Base-by-base conservation (phyloP, 2,329 filamentous ascomycete species). In the Arthroderma uncinatum region DNA sequence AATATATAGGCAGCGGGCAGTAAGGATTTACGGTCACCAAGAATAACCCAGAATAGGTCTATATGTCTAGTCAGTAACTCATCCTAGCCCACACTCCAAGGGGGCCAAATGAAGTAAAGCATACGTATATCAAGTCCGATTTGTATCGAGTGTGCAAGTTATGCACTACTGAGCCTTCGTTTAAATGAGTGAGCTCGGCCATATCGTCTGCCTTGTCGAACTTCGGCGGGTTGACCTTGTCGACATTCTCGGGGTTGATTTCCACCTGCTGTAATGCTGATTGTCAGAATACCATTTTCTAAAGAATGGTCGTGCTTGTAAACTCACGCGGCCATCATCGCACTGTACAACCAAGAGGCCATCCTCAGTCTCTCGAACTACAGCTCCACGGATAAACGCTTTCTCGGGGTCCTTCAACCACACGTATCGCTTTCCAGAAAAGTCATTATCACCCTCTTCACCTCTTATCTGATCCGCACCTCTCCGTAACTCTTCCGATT, bases 151-250 rank as follows among this genome's bases (percentile, higher is more conserved):
- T 92, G 64, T 95, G 87, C 58, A 98, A 80, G 69, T 98, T 98
- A 75, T 98, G 91, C 54, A 98, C 91, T 54, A 98, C 93, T 0
- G 93, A 97, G 21, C 92, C 88, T 74, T 98, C 93, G 73, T 98
- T 98, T 62, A 98, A 78, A 72, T 98, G 93, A 4, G 93, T 98
- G 67, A 98, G 80, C 71, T 98, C 93, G 23, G 94, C 93, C 93
- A 98, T 98, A 72, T 98, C 94, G 75, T 94, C 90, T 62, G 92
- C 92, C 74, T 96, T 98, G 80, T 98, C 93, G 75, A 98, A 98
- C 53, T 98, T 98, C 67, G 92, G 92, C 50, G 93, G 93, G 73
- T 98, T 98, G 76, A 98, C 94, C 74, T 96, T 97, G 78, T 98
- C 94, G 64, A 96, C 90, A 65, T 84, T 86, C 65, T 97, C 91